Conservation (phyloP, 495 filamentous ascomycete species). For the Penicillium parvum region DNA sequence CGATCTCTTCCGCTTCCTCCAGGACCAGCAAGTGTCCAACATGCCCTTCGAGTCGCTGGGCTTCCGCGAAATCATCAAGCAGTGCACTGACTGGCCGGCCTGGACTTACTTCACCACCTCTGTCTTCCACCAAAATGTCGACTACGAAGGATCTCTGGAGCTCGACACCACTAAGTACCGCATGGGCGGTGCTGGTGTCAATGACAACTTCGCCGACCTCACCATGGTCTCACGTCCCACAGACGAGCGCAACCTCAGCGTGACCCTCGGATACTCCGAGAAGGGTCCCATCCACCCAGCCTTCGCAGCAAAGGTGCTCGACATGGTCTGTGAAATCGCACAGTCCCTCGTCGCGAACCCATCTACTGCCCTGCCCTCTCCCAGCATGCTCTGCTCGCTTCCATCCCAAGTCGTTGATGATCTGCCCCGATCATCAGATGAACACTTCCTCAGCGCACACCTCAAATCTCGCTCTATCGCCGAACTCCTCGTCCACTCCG, state of each 20-base stretch:
- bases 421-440: conserved; percentile 22
- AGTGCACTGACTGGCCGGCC: conserved; percentile 56
- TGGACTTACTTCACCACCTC: conserved; percentile 46
- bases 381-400: conserved; percentile 34
- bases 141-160: conserved; percentile 37
- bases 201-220: conserved; percentile 50
- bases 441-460: conserved; percentile 32
- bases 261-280: conserved; percentile 43
- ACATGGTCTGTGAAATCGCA: conserved; percentile 47
- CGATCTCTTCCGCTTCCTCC: conserved; percentile 51
- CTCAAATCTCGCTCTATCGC: conserved; percentile 41
- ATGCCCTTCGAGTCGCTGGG: conserved; percentile 57
- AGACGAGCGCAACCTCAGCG: conserved; percentile 35
- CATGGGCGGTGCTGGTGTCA: conserved; percentile 45
- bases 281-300: conserved; percentile 38
- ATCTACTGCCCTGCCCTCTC: conserved; percentile 38
- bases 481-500: conserved; percentile 45
- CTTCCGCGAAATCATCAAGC: conserved; percentile 53
- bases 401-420: conserved; percentile 30
- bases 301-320: conserved; percentile 42
- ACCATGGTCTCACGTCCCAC: conserved; percentile 45
- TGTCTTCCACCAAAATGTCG: conserved; percentile 47
- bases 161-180: conserved; percentile 46
- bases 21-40: conserved; percentile 55
- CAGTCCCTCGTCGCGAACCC: conserved; percentile 44